These are phyloP conservation scores for Pyrenochaeta sp. DNA, from an alignment of 2,329 filamentous ascomycete species.

Conservation along the genomic window DNA sequence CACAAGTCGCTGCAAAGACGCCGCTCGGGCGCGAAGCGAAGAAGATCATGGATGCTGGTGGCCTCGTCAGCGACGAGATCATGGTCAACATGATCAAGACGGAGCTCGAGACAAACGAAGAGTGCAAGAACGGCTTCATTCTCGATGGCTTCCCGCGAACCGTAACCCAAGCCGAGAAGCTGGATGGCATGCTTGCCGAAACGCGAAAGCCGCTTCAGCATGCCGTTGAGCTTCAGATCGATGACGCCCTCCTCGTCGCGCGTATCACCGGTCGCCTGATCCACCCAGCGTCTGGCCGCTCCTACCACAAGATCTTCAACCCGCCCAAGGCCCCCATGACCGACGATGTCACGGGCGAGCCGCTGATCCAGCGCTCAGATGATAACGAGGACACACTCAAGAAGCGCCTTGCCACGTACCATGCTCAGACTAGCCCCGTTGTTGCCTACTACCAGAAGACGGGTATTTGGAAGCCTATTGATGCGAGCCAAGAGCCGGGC, in stretches of 20 bases:
- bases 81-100: slow-evolving; percentile 99
- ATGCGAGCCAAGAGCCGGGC: slow-evolving; percentile 94
- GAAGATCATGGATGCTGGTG: slow-evolving; percentile 99
- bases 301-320: slow-evolving; percentile 99
- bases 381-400: slow-evolving; percentile 96
- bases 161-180: slow-evolving; percentile 90
- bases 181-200: slow-evolving; percentile 86
- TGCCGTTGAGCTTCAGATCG: slow-evolving; percentile 95
- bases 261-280: slow-evolving; percentile 96
- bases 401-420: slow-evolving; percentile 94
- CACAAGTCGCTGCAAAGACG: slow-evolving; percentile 98
- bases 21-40: slow-evolving; percentile 93
- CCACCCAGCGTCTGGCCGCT: slow-evolving; percentile 94
- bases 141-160: slow-evolving; percentile 98
- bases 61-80: slow-evolving; percentile 97
- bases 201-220: slow-evolving; percentile 89
- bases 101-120: slow-evolving; percentile 90
- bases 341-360: slow-evolving; percentile 96
- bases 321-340: slow-evolving; percentile 93
- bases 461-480: slow-evolving; percentile 94
- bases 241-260: slow-evolving; percentile 90
- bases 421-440: slow-evolving; percentile 90
- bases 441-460: slow-evolving; percentile 97
- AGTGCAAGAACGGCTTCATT: slow-evolving; percentile 99
- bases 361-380: slow-evolving; percentile 92